Evolutionary conservation across 2,329 filamentous ascomycete species (phyloP).

Genomic region (Triangularia verruculosa): DNA sequence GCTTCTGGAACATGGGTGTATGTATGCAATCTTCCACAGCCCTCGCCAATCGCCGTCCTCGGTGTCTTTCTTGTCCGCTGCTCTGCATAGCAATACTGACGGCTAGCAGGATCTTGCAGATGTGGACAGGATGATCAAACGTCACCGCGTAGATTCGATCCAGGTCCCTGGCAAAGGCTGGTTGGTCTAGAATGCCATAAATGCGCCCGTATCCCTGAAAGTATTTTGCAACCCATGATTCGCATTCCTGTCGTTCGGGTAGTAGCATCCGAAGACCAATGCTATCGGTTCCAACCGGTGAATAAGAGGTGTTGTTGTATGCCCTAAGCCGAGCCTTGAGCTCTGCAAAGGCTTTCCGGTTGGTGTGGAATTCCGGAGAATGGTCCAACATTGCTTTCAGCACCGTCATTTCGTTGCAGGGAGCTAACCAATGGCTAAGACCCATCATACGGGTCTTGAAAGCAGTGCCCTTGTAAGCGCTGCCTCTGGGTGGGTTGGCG

Average conservation of each 20-base stretch:
- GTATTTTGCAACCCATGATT: conserved; percentile 16
- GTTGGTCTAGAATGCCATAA: conserved; percentile 20
- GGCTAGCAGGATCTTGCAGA: conserved; percentile 17
- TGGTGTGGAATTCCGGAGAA: conserved; percentile 15
- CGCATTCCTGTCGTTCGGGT: conserved; percentile 17
- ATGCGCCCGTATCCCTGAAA: conserved; percentile 18
- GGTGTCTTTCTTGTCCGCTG: conserved; percentile 12
- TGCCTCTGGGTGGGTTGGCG: neutral
- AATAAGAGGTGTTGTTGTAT: neutral
- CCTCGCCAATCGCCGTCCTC: conserved; percentile 16
- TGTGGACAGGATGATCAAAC: conserved; percentile 12
- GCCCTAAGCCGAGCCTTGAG: conserved; percentile 14
- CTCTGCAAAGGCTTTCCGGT: conserved; percentile 19
- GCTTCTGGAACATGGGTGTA: conserved; percentile 19
- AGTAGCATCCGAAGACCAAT: conserved; percentile 10
- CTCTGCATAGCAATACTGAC: conserved; percentile 21
- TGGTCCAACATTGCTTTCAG: conserved; percentile 20
- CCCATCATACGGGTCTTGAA: conserved; percentile 21
- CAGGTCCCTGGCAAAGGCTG: conserved; percentile 10
- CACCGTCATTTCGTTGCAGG: conserved; percentile 20
- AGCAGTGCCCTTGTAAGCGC: conserved; percentile 4
- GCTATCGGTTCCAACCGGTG: neutral
- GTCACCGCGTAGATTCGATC: conserved; percentile 13
- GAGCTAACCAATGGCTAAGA: conserved; percentile 24
- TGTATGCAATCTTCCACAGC: conserved; percentile 19